Evolutionary conservation across 2,329 filamentous ascomycete species (phyloP), one percentile per base, ranked within the genome.

Genomic region (Aspergillus thermomutatus): DNA sequence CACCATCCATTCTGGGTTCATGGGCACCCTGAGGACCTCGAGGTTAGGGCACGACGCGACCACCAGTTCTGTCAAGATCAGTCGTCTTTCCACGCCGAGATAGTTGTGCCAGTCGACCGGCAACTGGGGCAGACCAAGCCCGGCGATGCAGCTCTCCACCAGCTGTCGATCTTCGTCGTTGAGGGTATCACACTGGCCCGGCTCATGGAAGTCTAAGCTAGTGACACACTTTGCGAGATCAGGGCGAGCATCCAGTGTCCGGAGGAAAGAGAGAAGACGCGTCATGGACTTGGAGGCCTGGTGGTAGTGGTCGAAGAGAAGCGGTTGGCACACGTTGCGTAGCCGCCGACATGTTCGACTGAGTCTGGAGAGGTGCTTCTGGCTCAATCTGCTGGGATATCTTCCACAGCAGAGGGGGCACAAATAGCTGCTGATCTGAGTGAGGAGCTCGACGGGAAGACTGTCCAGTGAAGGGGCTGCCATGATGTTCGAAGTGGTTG

Each of bases 211-310:
- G 8, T 14, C 28, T 6, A 54, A 25, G 9, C 8, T 45, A 8
- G 52, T 50, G 23, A 54, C 52, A 23, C 31, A 46, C 4, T 46
- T 46, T 23, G 52, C 47, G 31, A 54, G 52, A 25, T 50, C 52
- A 11, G 52, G 52, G 19, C 52, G 52, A 2, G 52, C 26, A 9
- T 21, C 31, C 11, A 54, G 26, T 23, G 47, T 34, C 3, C 52
- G 52, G 23, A 54, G 52, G 6, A 54, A 54, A 14, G 34, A 40
- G 17, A 54, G 21, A 10, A 54, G 52, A 10, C 14, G 37, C 3
- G 37, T 31, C n/a, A 34, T 4, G 11, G 45, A n/a, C n/a, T 43
- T 10, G 14, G 46, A 45, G 9, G 14, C 19, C 21, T 50, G 47
- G 27, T 14, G n/a, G 17, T 41, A 54, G 10, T 21, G 10, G n/a